Evolutionary conservation across 805 yeast species (phyloP), one percentile per base, ranked within the genome.

Genomic region (Kluyveromyces lactis): DNA sequence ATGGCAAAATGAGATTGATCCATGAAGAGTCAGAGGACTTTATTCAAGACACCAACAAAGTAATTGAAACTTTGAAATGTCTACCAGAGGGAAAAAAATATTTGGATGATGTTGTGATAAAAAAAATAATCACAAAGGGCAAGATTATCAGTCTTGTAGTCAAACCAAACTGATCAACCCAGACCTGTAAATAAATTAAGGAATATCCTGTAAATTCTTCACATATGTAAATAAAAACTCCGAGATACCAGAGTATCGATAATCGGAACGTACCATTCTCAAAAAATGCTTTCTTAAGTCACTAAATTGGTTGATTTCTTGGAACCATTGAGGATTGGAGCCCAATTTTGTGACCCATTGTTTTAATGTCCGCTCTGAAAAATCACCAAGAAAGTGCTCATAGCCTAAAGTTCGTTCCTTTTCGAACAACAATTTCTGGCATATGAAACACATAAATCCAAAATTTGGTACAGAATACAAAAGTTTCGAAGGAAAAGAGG

Each of bases 1-100:
- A 87, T 53, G 95, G 95, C 4, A 80, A 76, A 52, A 70, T 73
- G 60, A 72, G 80, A 48, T 73, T 74, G 44, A 64, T 65, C 13
- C 65, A 69, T 40, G 50, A 51, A 7, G 71, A 51, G 1, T 48
- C 51, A 2, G 66, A 64, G 32, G 59, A 63, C 2, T 60, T 78
- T 26, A 46, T 60, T 8, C 49, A 62, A 9, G 51, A 62, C 32
- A 67, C 64, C 3, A 60, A 47, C 0, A 53, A 51, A 3, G 61
- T 75, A 13, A 43, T 73, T 17, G 57, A 62, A 9, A 63, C 57
- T 12, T 40, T 77, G 3, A 37, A 56, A 33, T 36, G 46, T 2
- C 49, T 62, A 5, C 60, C 59, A 11, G 63, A 58, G 1, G 73
- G 73, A 4, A 46, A 56, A 21, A 68, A 69, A 40, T 71, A 68